Percentiles rank a stretch among this genome's conserved stretches.
Conservation (phyloP, 1,284 basidiomycete genomes). For the Phaffia rhodozyma region DNA sequence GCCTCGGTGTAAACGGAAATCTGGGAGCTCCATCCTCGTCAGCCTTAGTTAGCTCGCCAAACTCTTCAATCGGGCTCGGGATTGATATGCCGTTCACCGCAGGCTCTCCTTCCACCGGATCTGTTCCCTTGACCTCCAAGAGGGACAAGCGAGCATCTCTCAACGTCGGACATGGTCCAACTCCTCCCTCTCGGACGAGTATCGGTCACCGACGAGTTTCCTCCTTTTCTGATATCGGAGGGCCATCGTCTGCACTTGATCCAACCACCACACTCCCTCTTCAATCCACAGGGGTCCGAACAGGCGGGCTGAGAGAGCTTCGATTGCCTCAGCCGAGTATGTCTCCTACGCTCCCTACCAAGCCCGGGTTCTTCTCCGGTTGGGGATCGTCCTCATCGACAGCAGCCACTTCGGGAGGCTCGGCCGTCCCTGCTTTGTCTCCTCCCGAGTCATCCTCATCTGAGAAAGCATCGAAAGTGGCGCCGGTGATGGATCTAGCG, state of each 20-base stretch:
- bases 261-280: slow-evolving; percentile 11
- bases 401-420: background rate
- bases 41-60: background rate
- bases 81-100: background rate
- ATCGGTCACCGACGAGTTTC: slow-evolving; percentile 7
- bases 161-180: slow-evolving; percentile 22
- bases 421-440: background rate
- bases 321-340: slow-evolving; percentile 20
- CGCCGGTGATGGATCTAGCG: background rate
- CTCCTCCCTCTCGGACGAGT: slow-evolving; percentile 18
- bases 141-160: slow-evolving; percentile 16
- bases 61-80: no score
- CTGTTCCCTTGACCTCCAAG: slow-evolving; percentile 4
- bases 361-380: background rate
- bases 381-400: slow-evolving; percentile 9
- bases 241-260: slow-evolving; percentile 3
- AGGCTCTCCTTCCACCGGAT: background rate
- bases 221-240: slow-evolving; percentile 13
- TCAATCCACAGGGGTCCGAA: background rate
- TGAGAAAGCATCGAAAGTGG: background rate
- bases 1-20: slow-evolving; percentile 24
- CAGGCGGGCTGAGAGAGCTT: slow-evolving; percentile 29
- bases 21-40: slow-evolving; percentile 11
- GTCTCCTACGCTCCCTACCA: background rate
- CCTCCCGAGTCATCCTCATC: no score